These are phyloP conservation scores for Apiospora marii DNA, from an alignment of 2,329 filamentous ascomycete genomes.

Conservation along the genomic window DNA sequence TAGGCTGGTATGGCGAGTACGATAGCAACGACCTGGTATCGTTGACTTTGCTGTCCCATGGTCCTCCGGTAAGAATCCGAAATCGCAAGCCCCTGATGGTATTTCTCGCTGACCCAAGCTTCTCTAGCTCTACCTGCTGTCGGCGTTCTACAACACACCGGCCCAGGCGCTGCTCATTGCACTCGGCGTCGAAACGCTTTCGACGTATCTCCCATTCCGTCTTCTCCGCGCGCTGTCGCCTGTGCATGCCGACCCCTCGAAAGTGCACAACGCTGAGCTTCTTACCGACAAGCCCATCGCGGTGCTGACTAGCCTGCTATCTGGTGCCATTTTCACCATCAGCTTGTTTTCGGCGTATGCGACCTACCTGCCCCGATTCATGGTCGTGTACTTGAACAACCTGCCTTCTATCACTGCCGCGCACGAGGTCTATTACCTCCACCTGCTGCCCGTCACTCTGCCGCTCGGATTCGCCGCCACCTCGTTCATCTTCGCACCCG, in stretches of 20 bases:
- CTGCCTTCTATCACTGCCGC: conserved; percentile 74
- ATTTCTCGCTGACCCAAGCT: neutral
- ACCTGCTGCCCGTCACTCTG: conserved; percentile 66
- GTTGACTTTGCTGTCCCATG: conserved; percentile 74
- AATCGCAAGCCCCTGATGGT: neutral
- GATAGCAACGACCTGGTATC: conserved; percentile 76
- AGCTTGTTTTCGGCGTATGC: conserved; percentile 73
- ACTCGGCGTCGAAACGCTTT: conserved; percentile 72
- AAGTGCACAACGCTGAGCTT: conserved; percentile 69
- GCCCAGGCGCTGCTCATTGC: conserved; percentile 66
- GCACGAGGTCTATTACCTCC: conserved; percentile 67
- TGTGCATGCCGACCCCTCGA: conserved; percentile 64
- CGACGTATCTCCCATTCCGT: conserved; percentile 76
- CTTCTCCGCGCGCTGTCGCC: conserved; percentile 74
- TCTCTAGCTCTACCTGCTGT: conserved; percentile 73
- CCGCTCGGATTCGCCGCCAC: conserved; percentile 74
- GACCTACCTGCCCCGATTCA: conserved; percentile 73
- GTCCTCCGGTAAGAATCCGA: conserved; percentile 67
- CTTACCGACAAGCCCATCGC: conserved; percentile 69
- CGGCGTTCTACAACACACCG: conserved; percentile 78
- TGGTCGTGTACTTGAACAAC: conserved; percentile 79
- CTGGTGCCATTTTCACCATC: conserved; percentile 78
- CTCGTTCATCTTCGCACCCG: conserved; percentile 79
- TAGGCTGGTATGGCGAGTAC: conserved; percentile 78
- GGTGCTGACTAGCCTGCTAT: conserved; percentile 71